Evolutionary conservation across 164 flowering plant species (phyloP), one percentile per base, ranked within the genome.

Genomic region (Chimonanthus salicifolius): DNA sequence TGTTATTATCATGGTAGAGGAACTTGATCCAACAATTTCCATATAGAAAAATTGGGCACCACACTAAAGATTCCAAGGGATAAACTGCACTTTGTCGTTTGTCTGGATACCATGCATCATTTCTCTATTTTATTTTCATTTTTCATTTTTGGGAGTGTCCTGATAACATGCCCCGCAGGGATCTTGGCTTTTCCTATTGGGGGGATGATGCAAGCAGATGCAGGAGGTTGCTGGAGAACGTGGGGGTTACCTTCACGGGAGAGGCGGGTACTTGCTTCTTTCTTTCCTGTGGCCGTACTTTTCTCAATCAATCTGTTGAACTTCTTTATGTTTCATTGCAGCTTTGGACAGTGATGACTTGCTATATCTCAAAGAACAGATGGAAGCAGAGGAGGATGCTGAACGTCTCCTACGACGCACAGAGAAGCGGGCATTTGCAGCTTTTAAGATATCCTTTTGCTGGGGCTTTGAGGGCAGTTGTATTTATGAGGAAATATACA

Each of bases 81-180:
- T 33, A 33, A 33, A 33, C 33, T 33, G 0, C 33, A 33, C 33
- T 33, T 33, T 33, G 33, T 33, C 33, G 33, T 33, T 33, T 33
- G 0, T 33, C 33, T 33, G 33, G 33, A 33, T 33, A 33, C 33
- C 2, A 33, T 33, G 33, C 33, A 33, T 33, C 33, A 33, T 33
- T 33, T 33, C 33, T 33, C 33, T 33, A 1, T 33, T 33, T 33
- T 33, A 33, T 51, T 68, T 44, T 44, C 49, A 21, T 10, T 45
- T 67, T 71, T 44, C 47, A n/a, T 63, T 7, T 18, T 73, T 62
- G 46, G 70, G 69, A 64, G 49, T 83, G 73, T 87, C 76, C 98
- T 94, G 90, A 92, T 92, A 89, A 91, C 99, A 85, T 90, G 98
- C 93, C 98, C 99, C 58, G 83, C 99, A 94, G 98, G 96, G 99